These are phyloP conservation scores for Scheffersomyces stipitis DNA, from an alignment of 805 yeast species.

Conservation along the genomic window DNA sequence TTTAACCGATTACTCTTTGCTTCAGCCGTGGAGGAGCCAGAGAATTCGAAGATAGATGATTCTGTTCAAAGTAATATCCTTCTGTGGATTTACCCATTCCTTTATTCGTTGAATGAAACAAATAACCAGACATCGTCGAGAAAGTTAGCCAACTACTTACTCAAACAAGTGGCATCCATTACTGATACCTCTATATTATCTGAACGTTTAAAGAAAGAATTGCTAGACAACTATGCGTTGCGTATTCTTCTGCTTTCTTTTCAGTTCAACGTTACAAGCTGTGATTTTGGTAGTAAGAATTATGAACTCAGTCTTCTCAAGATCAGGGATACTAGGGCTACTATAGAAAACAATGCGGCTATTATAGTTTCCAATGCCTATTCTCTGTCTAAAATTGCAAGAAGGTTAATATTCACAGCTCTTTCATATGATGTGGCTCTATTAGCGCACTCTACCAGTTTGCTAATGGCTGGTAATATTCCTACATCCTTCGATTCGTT, in stretches of 20 bases:
- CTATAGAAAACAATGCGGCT: conserved; percentile 45
- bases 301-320: conserved; percentile 38
- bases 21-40: conserved; percentile 3
- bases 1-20: conserved; percentile 24
- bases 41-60: background rate
- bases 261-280: conserved; percentile 10
- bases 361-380: conserved; percentile 22
- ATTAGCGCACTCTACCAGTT: conserved; percentile 24
- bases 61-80: conserved; percentile 35
- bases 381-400: background rate
- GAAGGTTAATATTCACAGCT: conserved; percentile 9
- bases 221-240: background rate
- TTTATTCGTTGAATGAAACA: conserved; percentile 43
- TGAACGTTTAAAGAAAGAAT: background rate
- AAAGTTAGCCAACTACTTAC: conserved; percentile 48
- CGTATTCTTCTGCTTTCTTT: conserved; percentile 16
- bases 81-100: conserved; percentile 55
- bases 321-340: conserved; percentile 48
- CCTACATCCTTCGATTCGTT: conserved; percentile 34
- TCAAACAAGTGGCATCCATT: conserved; percentile 18
- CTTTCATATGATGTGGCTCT: conserved; percentile 19
- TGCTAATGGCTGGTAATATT: conserved; percentile 14
- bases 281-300: conserved; percentile 17
- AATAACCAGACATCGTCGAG: conserved; percentile 55
- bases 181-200: background rate